Evolutionary conservation across 768 basidiomycete genomes (phyloP).

Genomic region (Leccinum fibrillosum): DNA sequence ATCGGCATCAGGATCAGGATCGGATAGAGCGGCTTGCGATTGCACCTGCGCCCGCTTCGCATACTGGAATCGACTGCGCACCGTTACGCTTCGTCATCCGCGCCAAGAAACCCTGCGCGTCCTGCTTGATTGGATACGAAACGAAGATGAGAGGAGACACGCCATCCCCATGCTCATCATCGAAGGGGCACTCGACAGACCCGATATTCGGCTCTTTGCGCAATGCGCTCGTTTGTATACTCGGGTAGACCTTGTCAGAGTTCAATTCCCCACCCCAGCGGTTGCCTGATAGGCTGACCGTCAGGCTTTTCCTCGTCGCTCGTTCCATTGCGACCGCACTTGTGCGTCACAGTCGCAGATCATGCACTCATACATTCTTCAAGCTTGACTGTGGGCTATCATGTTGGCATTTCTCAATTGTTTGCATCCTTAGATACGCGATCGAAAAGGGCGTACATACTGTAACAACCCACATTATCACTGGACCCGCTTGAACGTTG

Average conservation of each 20-base stretch:
- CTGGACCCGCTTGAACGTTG: not conserved
- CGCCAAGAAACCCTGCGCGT: constrained; percentile 19
- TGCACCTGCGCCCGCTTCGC: constrained; percentile 6
- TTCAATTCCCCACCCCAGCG: not conserved
- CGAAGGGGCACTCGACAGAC: constrained; percentile 14
- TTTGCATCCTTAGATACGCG: constrained; percentile 4
- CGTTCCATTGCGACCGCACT: not conserved
- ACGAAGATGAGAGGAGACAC: constrained; percentile 9
- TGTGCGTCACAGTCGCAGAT: not conserved
- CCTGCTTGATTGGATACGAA: constrained; percentile 22
- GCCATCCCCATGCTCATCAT: constrained; percentile 15
- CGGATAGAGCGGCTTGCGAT: not conserved
- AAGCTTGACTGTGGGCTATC: not conserved
- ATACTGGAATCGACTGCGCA: constrained; percentile 19
- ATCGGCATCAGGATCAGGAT: not conserved
- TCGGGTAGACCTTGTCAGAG: constrained; percentile 14
- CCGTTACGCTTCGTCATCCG: constrained; percentile 23
- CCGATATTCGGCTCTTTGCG: constrained; percentile 17
- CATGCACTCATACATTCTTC: not conserved
- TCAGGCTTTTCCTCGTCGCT: not conserved
- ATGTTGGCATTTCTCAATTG: not conserved
- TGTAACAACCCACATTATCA: not conserved
- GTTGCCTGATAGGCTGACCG: not conserved
- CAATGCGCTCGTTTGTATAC: constrained; percentile 9
- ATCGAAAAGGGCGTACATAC: constrained; percentile 2